Base-by-base conservation (phyloP, 2,329 filamentous ascomycete genomes). In the Colletotrichum destructivum region DNA sequence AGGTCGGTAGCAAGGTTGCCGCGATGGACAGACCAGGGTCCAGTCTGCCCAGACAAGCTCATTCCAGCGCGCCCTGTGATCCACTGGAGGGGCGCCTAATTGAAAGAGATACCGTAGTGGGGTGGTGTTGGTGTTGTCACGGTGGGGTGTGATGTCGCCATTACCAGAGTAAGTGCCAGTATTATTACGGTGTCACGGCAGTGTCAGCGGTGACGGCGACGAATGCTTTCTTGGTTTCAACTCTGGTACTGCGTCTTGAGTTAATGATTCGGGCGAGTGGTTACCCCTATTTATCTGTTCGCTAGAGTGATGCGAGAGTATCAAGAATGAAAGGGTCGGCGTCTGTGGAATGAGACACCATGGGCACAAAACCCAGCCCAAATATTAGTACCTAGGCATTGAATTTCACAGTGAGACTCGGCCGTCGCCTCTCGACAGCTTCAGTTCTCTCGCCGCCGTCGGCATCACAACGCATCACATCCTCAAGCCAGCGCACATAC, bases 401-500 rank as follows among this genome's bases (percentile, higher is more conserved):
- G 5, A 35, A 44, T 21, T 8, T 44, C 47, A 52, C 6, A n/a
- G 13, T 35, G 15, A 4, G 12, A 35, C 38, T 21, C 4, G 16
- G 23, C 18, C 23, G 11, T 11, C 18, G 18, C 23, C 21, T 42
- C 49, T n/a, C 38, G 13, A 54, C 15, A n/a, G 7, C 4, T 13
- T 11, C 9, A 4, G 7, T 52, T 35, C 16, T 52, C 15, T 7
- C 13, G 18, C 42, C 31, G 63, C n/a, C n/a, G 73, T 54, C 68
- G 59, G 18, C 75, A 63, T 31, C 26, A 23, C 23, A 65, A 77
- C 74, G 80, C 82, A 86, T 85, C 60, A 77, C 74, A 4, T 60
- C 60, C 74, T 79, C 78, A 31, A 87, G 77, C 84, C 84, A 86
- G 11, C 65, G 67, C 4, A 83, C 76, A 67, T 87, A 86, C n/a